These are phyloP conservation scores for Ophiostoma himal-ulmi DNA, from an alignment of 2,329 filamentous ascomycete genomes.

Conservation along the genomic window DNA sequence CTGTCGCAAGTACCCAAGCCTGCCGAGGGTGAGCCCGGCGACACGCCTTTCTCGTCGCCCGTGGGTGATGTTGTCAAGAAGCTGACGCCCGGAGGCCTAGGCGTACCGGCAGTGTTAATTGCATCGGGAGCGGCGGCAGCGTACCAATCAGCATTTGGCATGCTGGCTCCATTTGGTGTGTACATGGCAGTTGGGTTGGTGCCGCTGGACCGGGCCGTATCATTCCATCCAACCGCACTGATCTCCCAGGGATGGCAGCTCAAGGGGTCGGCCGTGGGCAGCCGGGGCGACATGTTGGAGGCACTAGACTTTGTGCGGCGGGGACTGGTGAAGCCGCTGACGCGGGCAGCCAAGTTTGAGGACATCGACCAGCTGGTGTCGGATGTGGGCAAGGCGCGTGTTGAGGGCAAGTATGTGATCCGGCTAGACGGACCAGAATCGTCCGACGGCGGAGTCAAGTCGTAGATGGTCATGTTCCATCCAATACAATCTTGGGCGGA, in stretches of 20 bases:
- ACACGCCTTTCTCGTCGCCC: constrained; percentile 23
- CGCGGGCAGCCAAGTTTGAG: constrained; percentile 28
- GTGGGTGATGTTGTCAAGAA: constrained; percentile 28
- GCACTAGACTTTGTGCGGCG: constrained; percentile 37
- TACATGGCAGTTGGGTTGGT: constrained; percentile 38
- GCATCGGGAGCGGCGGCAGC: constrained; percentile 31
- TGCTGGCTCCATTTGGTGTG: constrained; percentile 37
- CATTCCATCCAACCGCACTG: constrained; percentile 35
- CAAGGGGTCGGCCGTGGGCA: constrained; percentile 36
- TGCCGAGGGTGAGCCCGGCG: background rate
- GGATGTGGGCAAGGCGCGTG: constrained; percentile 22
- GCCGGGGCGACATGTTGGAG: constrained; percentile 36
- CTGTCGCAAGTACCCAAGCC: constrained; percentile 24
- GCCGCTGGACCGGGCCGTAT: constrained; percentile 28
- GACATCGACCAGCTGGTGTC: constrained; percentile 28
- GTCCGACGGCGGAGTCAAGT: constrained; percentile 13
- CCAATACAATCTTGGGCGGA: background rate
- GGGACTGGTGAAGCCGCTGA: constrained; percentile 32
- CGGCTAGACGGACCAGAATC: constrained; percentile 21
- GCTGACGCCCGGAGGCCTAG: constrained; percentile 27
- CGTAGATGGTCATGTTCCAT: background rate
- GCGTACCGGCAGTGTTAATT: constrained; percentile 32
- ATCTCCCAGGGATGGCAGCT: constrained; percentile 36
- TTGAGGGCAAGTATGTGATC: constrained; percentile 28
- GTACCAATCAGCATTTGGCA: constrained; percentile 34